Evolutionary conservation across 1,139 yeast genomes (phyloP).

Genomic region (Saccharomyces uvarum): DNA sequence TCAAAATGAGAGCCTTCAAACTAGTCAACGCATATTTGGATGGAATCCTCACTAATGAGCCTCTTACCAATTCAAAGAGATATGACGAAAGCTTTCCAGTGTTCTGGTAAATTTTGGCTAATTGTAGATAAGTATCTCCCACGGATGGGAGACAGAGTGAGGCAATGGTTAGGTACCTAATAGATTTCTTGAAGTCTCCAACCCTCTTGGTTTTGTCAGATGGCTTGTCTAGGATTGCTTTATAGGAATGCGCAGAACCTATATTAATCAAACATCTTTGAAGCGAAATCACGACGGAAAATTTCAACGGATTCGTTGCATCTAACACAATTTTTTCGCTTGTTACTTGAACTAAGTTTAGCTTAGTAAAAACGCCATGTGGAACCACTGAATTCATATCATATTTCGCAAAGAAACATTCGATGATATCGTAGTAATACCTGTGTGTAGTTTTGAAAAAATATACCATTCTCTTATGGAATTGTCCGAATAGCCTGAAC

Average conservation of each 20-base stretch:
- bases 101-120: constrained; percentile 48
- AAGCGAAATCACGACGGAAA: constrained; percentile 42
- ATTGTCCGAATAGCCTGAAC: neutral
- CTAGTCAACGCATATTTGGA: neutral
- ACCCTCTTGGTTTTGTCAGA: constrained; percentile 34
- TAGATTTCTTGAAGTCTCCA: constrained; percentile 39
- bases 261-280: constrained; percentile 50
- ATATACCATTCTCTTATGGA: neutral
- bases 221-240: constrained; percentile 41
- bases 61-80: constrained; percentile 49
- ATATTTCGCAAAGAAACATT: neutral
- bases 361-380: neutral
- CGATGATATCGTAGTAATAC: constrained; percentile 7
- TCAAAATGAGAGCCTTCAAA: neutral
- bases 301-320: constrained; percentile 24
- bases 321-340: neutral
- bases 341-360: neutral
- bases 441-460: constrained; percentile 24
- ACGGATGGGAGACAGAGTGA: constrained; percentile 53
- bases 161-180: constrained; percentile 46
- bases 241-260: constrained; percentile 56
- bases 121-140: constrained; percentile 56
- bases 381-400: constrained; percentile 3
- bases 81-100: constrained; percentile 37
- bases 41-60: constrained; percentile 35